phyloP scores from a whole-genome alignment of 2,329 filamentous ascomycete genomes.

The Hirsutella minnesotensis region DNA sequence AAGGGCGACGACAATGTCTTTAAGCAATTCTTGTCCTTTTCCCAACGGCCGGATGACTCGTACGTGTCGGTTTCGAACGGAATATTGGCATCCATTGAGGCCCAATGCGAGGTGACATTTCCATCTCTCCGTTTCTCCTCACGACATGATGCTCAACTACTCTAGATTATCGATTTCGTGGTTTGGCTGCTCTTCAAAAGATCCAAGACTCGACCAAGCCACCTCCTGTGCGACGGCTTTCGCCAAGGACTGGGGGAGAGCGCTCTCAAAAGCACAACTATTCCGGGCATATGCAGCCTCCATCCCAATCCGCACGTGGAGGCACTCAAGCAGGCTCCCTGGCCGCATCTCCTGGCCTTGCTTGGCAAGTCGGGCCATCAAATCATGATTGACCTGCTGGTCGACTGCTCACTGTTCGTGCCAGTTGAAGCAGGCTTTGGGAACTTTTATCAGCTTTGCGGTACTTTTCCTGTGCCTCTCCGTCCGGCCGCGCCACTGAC shows the following conservation, averaged over 20 bases:
- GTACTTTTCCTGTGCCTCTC: constrained; percentile 29
- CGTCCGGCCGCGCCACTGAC: constrained; percentile 3
- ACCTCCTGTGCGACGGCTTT: constrained; percentile 78
- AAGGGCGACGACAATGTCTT: constrained; percentile 27
- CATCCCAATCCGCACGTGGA: constrained; percentile 61
- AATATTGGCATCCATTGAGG: constrained; percentile 31
- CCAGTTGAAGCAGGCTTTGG: constrained; percentile 44
- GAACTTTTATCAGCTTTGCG: constrained; percentile 71
- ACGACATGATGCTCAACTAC: constrained; percentile 6
- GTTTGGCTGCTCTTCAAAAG: constrained; percentile 65
- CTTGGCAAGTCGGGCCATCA: constrained; percentile 64
- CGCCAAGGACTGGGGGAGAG: constrained; percentile 32
- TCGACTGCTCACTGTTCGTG: constrained; percentile 67
- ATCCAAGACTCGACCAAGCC: constrained; percentile 42
- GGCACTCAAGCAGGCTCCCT: constrained; percentile 55
- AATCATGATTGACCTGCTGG: constrained; percentile 65
- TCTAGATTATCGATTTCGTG: constrained; percentile 62
- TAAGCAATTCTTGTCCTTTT: constrained; percentile 48
- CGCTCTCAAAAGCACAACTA: constrained; percentile 23
- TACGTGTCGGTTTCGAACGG: constrained; percentile 39
- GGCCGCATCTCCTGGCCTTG: constrained; percentile 63
- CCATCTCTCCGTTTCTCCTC: constrained; percentile 1
- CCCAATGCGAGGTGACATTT: constrained; percentile 44
- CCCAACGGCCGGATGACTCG: constrained; percentile 49
- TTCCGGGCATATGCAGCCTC: constrained; percentile 54